Percentiles rank a stretch among this genome's conserved stretches.
phyloP scores from a whole-genome alignment of 768 basidiomycete genomes.

The Amylocystis lapponica region DNA sequence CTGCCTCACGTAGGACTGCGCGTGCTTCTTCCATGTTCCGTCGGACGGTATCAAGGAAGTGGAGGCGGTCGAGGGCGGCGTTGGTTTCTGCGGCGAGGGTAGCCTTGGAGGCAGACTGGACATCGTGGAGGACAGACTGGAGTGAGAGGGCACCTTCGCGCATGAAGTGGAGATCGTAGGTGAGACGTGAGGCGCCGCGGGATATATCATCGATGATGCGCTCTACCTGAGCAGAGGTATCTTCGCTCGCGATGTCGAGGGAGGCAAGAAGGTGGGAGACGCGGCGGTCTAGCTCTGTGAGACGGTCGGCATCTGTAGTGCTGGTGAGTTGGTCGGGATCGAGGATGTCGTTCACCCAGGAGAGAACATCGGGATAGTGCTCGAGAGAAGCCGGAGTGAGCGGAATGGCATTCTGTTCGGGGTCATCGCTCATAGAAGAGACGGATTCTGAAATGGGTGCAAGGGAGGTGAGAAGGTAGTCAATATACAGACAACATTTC shows the following conservation, averaged over 20 bases:
- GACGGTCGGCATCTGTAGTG: constrained; percentile 8
- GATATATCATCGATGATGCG: constrained; percentile 90
- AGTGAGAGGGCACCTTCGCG: constrained; percentile 83
- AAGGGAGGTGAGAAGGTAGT: too few relatives aligned
- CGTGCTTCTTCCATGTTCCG: constrained; percentile 82
- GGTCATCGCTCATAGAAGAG: too few relatives aligned
- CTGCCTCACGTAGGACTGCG: constrained; percentile 89
- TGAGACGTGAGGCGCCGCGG: constrained; percentile 81
- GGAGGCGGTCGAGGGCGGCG: constrained; percentile 68
- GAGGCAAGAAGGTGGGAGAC: constrained; percentile 70
- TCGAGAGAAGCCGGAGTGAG: constrained; percentile 22
- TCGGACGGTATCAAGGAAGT: constrained; percentile 78
- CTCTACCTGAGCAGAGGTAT: constrained; percentile 83
- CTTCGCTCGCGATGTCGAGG: constrained; percentile 84
- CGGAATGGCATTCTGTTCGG: too few relatives aligned
- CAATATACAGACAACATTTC: too few relatives aligned
- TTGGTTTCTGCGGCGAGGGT: constrained; percentile 54
- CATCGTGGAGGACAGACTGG: constrained; percentile 55
- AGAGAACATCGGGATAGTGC: constrained; percentile 19
- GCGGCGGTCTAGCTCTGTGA: constrained; percentile 58
- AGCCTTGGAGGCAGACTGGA: constrained; percentile 49
- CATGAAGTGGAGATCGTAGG: constrained; percentile 97
- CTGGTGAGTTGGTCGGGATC: neutral
- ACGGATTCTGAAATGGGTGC: too few relatives aligned
- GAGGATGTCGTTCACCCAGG: constrained; percentile 28